Evolutionary conservation across 371 early-diverging fungal species (phyloP), one percentile per base, ranked within the genome.

Genomic region (Blastocladiella emersonii): DNA sequence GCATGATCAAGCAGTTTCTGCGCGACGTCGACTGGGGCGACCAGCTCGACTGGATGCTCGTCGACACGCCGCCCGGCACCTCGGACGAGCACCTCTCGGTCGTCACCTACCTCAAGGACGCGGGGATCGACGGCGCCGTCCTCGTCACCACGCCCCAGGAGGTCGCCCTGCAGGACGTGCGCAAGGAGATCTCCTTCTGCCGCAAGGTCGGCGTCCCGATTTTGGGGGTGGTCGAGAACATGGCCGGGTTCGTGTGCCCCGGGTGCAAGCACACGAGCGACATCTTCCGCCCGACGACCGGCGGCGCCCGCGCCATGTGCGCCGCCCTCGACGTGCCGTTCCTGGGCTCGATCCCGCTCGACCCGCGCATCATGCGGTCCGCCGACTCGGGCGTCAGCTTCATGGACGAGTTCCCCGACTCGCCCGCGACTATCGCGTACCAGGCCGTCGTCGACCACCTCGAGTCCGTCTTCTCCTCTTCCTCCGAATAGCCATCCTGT

Each of bases 21-120:
- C 85, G 87, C 63, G 98, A 99, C 71, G 96, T 95, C 5, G 92
- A 92, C 68, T 93, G 95, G 94, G 88, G 88, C 34, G 77, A 78
- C 1, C n/a, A n/a, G n/a, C 75, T 97, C 65, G 98, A 99, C 67
- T 95, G 83, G 73, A 73, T 99, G 55, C 72, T 99, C 30, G 84
- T 97, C 36, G 99, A 99, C 70, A 99, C 98, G 36, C 99, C 99
- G 10, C 99, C 99, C 6, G 99, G 99, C 41, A 95, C 99, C 0
- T 90, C 95, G 4, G 99, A 98, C 74, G 99, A 98, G 71, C 99
- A 99, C 72, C 73, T 98, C 35, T 90, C 88, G 15, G 78, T 91
- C 7, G 88, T 85, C 2, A 82, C 88, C 65, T 85, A 85, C 66
- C 75, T 94, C 34, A 85, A 87, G 62, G 86, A 87, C 32, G 75